Conservation (phyloP, 768 basidiomycete species). For the Amanita polypyramis region DNA sequence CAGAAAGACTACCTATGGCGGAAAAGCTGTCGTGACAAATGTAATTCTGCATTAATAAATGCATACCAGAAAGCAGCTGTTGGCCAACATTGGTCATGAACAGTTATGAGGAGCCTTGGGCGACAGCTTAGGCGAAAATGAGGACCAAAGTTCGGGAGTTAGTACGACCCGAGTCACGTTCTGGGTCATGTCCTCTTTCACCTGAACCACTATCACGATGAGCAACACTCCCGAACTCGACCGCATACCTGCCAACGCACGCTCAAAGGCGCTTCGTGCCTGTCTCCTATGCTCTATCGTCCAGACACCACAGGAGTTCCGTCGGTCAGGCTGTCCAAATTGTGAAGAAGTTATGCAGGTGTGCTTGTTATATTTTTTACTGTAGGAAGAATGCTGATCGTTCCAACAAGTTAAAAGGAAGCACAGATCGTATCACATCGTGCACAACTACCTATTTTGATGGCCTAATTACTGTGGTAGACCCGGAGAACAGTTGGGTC, state of each 20-base stretch:
- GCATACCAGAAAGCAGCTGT: constrained; percentile 53
- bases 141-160: not conserved
- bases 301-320: constrained; percentile 75
- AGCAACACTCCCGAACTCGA: constrained; percentile 1
- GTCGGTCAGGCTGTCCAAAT: constrained; percentile 86
- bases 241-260: constrained; percentile 3
- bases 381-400: not conserved
- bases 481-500: constrained; percentile 89
- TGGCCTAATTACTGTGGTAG: constrained; percentile 80
- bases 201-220: not conserved
- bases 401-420: constrained; percentile 71
- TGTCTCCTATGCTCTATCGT: constrained; percentile 92
- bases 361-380: constrained; percentile 11
- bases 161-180: not conserved
- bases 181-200: not conserved
- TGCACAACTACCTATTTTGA: constrained; percentile 94
- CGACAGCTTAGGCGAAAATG: not conserved
- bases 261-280: constrained; percentile 69
- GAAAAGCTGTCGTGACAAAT: not conserved
- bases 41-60: not conserved
- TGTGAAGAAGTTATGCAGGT: constrained; percentile 95
- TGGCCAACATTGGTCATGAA: constrained; percentile 59
- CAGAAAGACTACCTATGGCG: constrained; percentile 60
- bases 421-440: constrained; percentile 66
- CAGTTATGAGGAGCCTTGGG: not conserved